Evolutionary conservation across 495 filamentous ascomycete genomes (phyloP), one percentile per base, ranked within the genome.

Genomic region (Neurospora sublineolata): DNA sequence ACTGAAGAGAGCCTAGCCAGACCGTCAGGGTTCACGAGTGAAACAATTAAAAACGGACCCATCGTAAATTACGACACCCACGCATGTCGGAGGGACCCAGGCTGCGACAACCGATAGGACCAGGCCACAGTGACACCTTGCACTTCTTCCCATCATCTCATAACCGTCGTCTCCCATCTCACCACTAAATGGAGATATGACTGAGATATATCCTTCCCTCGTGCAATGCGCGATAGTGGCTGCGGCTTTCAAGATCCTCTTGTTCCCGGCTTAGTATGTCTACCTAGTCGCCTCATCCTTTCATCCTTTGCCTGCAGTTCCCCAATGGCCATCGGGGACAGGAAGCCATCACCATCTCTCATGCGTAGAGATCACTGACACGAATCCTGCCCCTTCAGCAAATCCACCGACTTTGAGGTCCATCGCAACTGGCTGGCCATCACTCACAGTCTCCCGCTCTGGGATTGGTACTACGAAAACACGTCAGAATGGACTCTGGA

Each of bases 401-500:
- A 95, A 84, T 97, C 95, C n/a, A 98, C 94, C 73, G 95, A 99
- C 79, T 99, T 97, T 76, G 95, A 98, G 79, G 95, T 97, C 69
- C 95, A 98, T 81, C 90, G 95, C 70, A 98, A 97, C 82, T 99
- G 95, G 95, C 87, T 99, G 37, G 94, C 95, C 70, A 92, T 97
- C 70, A 97, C 95, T 3, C 86, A 96, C 82, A 97, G 91, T 36
- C 84, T 97, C 39, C 93, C 95, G 1, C 84, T 93, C 41, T 87
- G 92, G 83, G 86, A 95, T 77, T 99, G 94, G 94, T 97, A 97
- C 83, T 95, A 89, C 76, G 95, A 99, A 83, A 91, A 93, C 85
- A 96, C 94, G 3, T 98, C 95, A 11, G 91, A 97, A 91, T 99
- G 95, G 95, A 97, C 95, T 0, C 91, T 99, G 74, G 95, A 99